phyloP scores from a whole-genome alignment of 1,284 basidiomycete species.

The Rhodofomes roseus region DNA sequence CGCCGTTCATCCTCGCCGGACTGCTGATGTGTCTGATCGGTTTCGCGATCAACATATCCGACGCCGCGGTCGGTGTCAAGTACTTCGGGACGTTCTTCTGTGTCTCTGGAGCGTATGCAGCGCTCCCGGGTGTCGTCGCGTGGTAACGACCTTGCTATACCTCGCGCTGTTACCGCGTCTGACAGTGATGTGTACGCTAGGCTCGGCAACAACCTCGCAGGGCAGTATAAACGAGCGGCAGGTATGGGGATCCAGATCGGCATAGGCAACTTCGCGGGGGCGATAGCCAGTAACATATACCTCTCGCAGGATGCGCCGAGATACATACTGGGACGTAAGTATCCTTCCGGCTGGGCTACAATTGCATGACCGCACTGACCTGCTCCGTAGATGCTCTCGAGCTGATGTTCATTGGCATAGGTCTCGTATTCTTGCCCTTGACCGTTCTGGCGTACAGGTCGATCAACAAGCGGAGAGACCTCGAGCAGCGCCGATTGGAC shows the following conservation, averaged over 20 bases:
- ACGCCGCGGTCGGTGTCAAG: constrained; percentile 46
- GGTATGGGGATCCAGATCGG: constrained; percentile 61
- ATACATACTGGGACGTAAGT: constrained; percentile 57
- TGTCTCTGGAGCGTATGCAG: constrained; percentile 56
- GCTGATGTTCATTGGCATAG: constrained; percentile 41
- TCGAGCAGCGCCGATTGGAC: constrained; percentile 12
- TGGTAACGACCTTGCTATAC: constrained; percentile 41
- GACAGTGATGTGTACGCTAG: constrained; percentile 48
- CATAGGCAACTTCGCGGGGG: constrained; percentile 52
- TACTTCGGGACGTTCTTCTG: constrained; percentile 68
- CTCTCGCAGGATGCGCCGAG: constrained; percentile 52
- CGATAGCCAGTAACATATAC: constrained; percentile 58
- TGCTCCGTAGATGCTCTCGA: constrained; percentile 41
- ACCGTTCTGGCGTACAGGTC: constrained; percentile 47
- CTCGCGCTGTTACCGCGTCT: neutral
- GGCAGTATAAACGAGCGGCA: constrained; percentile 62
- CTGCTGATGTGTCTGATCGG: constrained; percentile 53
- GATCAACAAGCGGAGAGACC: constrained; percentile 45
- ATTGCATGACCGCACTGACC: constrained; percentile 20
- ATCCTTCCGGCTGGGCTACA: neutral
- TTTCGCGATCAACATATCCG: constrained; percentile 61
- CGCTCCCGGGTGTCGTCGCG: constrained; percentile 59
- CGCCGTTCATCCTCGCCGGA: constrained; percentile 55
- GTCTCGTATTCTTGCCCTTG: constrained; percentile 49
- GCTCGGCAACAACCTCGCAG: constrained; percentile 54